phyloP scores from a whole-genome alignment of 352 stramenopile species.

The Globisporangium yorkense region DNA sequence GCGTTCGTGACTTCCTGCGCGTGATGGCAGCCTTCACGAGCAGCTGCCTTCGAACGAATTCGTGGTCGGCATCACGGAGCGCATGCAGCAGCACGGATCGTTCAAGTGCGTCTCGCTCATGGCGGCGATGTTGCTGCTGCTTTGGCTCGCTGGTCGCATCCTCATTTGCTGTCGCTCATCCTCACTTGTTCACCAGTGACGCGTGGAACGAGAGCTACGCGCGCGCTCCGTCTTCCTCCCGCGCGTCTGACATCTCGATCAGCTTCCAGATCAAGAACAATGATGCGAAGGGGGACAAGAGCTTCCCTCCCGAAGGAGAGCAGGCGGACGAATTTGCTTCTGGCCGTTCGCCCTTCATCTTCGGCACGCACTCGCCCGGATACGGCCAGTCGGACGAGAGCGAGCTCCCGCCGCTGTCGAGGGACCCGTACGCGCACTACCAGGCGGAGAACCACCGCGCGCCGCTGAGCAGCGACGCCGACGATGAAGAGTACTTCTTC shows the following conservation, averaged over 20 bases:
- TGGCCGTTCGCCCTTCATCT: constrained; percentile 35
- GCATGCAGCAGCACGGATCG: constrained; percentile 32
- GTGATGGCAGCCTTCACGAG: constrained; percentile 23
- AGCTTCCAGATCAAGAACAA: background rate
- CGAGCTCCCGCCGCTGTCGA: constrained; percentile 25
- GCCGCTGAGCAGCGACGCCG: constrained; percentile 7
- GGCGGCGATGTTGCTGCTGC: too few species aligned
- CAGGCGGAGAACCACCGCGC: constrained; percentile 10
- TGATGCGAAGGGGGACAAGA: constrained; percentile 11
- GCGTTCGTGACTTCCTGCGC: too few species aligned
- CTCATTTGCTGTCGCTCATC: background rate
- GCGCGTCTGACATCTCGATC: background rate
- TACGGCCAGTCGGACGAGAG: constrained; percentile 6
- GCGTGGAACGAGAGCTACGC: constrained; percentile 27
- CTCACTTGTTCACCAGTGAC: constrained; percentile 22
- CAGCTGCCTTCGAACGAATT: constrained; percentile 45
- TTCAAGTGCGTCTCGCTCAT: constrained; percentile 28
- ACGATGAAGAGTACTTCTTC: constrained; percentile 57
- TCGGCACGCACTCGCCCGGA: constrained; percentile 21
- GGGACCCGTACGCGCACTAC: constrained; percentile 29
- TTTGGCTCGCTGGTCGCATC: background rate
- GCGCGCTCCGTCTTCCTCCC: constrained; percentile 5
- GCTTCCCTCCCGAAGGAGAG: background rate
- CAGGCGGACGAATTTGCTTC: too few species aligned
- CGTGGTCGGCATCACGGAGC: constrained; percentile 46